A percentile compares a stretch with the other conserved stretches of the same genome.
These are phyloP conservation scores for Cyamopsis tetragonoloba DNA, from an alignment of 306 rosid species.

Conservation along the genomic window DNA sequence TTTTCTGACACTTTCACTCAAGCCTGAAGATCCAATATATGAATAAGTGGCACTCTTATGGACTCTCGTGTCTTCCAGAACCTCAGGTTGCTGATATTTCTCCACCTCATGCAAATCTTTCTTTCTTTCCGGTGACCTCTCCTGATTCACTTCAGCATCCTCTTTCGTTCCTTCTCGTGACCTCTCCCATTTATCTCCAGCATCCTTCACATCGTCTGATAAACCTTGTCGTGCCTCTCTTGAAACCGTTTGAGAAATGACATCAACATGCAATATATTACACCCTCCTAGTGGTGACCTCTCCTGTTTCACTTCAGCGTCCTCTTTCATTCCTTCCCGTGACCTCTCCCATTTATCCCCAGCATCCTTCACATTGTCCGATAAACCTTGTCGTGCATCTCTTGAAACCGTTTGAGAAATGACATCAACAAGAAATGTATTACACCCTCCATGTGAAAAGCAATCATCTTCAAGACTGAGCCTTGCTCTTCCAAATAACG, in stretches of 20 bases:
- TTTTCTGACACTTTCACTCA: slow-evolving; percentile 46
- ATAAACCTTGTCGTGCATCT: slow-evolving; percentile 26
- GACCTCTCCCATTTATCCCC: slow-evolving; percentile 31
- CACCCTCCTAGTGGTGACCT: too few relatives aligned
- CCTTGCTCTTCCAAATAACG: slow-evolving; percentile 83
- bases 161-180: too few relatives aligned
- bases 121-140: slow-evolving; percentile 22
- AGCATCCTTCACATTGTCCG: slow-evolving; percentile 18
- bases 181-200: too few relatives aligned
- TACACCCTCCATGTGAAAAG: slow-evolving; percentile 32
- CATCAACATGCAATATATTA: too few relatives aligned
- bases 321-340: slow-evolving; percentile 22
- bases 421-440: slow-evolving; percentile 18
- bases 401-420: slow-evolving; percentile 28
- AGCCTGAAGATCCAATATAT: slow-evolving; percentile 48
- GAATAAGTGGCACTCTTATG: slow-evolving; percentile 21
- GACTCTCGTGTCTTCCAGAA: slow-evolving; percentile 32
- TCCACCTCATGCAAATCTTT: slow-evolving; percentile 18
- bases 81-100: slow-evolving; percentile 23
- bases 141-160: slow-evolving; percentile 30
- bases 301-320: slow-evolving; percentile 26
- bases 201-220: too few relatives aligned
- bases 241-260: too few relatives aligned
- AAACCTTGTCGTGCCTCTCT: too few relatives aligned
- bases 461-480: slow-evolving; percentile 38